Base-by-base conservation (phyloP, 805 yeast genomes). In the Hanseniaspora valbyensis region DNA sequence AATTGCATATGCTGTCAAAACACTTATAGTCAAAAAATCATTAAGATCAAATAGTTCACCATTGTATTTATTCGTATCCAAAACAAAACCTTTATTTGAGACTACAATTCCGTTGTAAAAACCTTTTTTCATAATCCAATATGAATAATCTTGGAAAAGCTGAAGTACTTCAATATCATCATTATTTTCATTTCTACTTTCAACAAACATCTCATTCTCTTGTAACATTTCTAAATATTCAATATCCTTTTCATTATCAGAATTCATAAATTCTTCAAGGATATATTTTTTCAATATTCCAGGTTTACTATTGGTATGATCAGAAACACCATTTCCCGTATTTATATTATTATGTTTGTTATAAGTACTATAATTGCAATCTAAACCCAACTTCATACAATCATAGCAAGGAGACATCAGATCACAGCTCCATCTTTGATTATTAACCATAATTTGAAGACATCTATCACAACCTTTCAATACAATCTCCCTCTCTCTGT, bases 71-170 rank as follows among this genome's bases (percentile, higher is more conserved):
- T 32, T 25, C 9, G 18, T 22, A 3, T 41, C 26, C 4, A 39
- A 21, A 4, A 44, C 4, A n/a, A 33, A 44, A 3, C 44, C 42
- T 10, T 38, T 41, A 4, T 34, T 42, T 14, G 55, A 21, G 18
- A 56, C 54, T 2, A 45, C 19, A 2, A 49, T 25, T 14, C 49
- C 50, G 13, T 56, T 59, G 28, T 57, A 57, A 3, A 62, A 45
- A 1, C 62, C 65, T 24, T 57, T 45, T 39, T 61, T 58, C 7
- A 58, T 45, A 0, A 64, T 53, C 61, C 64, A 58, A 39, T 55
- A 54, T 19, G 59, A 63, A 30, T 63, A 64, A n/a, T 54, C 57
- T 39, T 58, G 59, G 61, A 65, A 61, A 16, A 63, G 49, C 19
- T 46, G 49, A n/a, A 62, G 33, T 8, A 58, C 36, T 26, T 53